Percentiles rank a stretch among this genome's conserved stretches.
Evolutionary conservation across 129 eudicot genomes (phyloP).

Genomic region (Flaveria sonorensis): DNA sequence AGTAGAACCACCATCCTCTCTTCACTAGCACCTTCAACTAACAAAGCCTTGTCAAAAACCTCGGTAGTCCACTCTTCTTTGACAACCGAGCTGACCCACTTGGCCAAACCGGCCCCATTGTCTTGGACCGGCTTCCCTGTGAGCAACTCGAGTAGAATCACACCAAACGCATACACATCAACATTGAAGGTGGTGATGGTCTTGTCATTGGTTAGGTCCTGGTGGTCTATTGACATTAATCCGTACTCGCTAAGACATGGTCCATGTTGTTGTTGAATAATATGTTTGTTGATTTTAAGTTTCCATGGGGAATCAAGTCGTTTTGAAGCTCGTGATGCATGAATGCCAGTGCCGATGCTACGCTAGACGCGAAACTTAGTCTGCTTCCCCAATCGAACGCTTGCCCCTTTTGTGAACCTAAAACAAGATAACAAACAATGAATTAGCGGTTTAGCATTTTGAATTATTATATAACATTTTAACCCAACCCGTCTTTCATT

Average conservation of each 20-base stretch:
- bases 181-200: slow-evolving; percentile 34
- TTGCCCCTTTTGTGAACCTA: slow-evolving; percentile 62
- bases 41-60: slow-evolving; percentile 57
- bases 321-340: slow-evolving; percentile 60
- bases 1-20: slow-evolving; percentile 63
- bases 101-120: slow-evolving; percentile 48
- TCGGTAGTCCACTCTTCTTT: slow-evolving; percentile 73
- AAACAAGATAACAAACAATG: slow-evolving; percentile 22
- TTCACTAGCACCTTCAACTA: slow-evolving; percentile 62
- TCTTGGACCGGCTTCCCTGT: slow-evolving; percentile 66
- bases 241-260: slow-evolving; percentile 79
- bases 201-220: slow-evolving; percentile 21
- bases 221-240: slow-evolving; percentile 42
- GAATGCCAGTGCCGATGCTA: slow-evolving; percentile 56
- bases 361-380: slow-evolving; percentile 45
- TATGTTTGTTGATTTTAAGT: slow-evolving; percentile 74
- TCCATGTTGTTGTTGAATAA: slow-evolving; percentile 48
- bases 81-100: slow-evolving; percentile 67
- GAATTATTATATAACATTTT: not conserved
- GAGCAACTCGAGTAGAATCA: slow-evolving; percentile 62
- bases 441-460: not conserved
- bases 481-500: not conserved
- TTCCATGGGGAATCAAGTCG: slow-evolving; percentile 67
- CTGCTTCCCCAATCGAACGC: slow-evolving; percentile 66
- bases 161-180: slow-evolving; percentile 57